Evolutionary conservation across 495 filamentous ascomycete species (phyloP).

Genomic region (Tirmania nivea): DNA sequence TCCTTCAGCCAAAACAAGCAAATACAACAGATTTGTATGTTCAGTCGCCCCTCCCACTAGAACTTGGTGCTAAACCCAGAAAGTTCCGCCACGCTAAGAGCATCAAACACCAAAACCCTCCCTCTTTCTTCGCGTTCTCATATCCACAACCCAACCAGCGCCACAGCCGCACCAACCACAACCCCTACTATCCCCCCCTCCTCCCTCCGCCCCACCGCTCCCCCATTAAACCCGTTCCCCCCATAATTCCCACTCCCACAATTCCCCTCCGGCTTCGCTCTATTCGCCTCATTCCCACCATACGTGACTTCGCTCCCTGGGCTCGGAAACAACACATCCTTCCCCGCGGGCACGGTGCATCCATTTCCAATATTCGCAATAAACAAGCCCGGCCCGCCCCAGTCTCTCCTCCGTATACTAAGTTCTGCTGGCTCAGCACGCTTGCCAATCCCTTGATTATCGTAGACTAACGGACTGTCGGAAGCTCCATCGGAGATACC

Average conservation of each 20-base stretch:
- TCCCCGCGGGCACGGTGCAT: conserved; percentile 8
- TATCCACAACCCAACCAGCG: background rate
- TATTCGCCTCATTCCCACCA: background rate
- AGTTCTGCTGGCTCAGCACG: background rate
- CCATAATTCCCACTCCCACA: background rate
- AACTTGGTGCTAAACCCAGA: background rate
- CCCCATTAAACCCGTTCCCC: background rate
- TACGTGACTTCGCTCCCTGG: background rate
- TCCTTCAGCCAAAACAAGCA: no score
- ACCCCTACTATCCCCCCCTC: background rate
- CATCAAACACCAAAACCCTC: background rate
- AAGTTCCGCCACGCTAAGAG: background rate
- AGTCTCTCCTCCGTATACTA: background rate
- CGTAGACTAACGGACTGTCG: background rate
- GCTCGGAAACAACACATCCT: conserved; percentile 3
- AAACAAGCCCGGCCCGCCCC: conserved; percentile 31
- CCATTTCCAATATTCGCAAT: conserved; percentile 32
- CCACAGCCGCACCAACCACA: background rate
- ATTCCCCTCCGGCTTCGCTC: background rate
- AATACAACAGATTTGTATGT: no score
- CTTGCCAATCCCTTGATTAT: background rate
- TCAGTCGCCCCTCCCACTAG: no score
- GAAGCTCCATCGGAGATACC: no score
- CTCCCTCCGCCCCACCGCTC: background rate
- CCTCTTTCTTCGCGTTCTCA: no score